Base-by-base conservation (phyloP, 2,329 filamentous ascomycete species). In the Xylariaceae sp. region DNA sequence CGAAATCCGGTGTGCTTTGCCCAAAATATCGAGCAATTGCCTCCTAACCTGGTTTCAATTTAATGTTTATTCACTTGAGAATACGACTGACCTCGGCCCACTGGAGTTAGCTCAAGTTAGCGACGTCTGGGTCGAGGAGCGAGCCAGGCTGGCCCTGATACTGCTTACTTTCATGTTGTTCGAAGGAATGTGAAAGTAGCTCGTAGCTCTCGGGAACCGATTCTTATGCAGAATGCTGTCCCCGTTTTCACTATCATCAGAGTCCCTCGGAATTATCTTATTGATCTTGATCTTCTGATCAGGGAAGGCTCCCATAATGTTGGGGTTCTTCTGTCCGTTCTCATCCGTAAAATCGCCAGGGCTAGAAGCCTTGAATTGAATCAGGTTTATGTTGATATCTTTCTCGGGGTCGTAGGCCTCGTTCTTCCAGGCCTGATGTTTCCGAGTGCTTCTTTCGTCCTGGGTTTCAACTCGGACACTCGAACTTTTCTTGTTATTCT, bases 81-180 rank as follows among this genome's bases (percentile, higher is more conserved):
- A 13, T 22, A 0, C 13, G 4, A 17, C 46, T 37, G 43, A 57
- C 59, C 48, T 61, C 57, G 2, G 50, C 49, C 55, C 54, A 61
- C 57, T 61, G 22, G 17, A 17, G 16, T 26, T n/a, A n/a, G 26
- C 7, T 41, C 18, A 34, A 6, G 32, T 30, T 37, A 17, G 2
- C 33, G 35, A 2, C 38, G 45, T 7, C 15, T 38, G 7, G 12
- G 22, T 6, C 22, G 11, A 11, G 11, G 6, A 26, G 6, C 6
- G 22, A 26, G 22, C 6, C 11, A 26, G 22, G 22, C 22, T n/a
- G n/a, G n/a, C 40, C 4, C 40, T 49, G 11, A 37, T 24, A 13
- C 26, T 17, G 49, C 56, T 47, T 30, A 60, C 56, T 8, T 32
- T 40, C 60, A 63, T 63, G 34, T 63, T 62, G n/a, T 63, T 63